A percentile compares a stretch with the other conserved stretches of the same genome.
These are phyloP conservation scores for Colletotrichum sp. DNA, from an alignment of 2,329 filamentous ascomycete species.

Conservation along the genomic window DNA sequence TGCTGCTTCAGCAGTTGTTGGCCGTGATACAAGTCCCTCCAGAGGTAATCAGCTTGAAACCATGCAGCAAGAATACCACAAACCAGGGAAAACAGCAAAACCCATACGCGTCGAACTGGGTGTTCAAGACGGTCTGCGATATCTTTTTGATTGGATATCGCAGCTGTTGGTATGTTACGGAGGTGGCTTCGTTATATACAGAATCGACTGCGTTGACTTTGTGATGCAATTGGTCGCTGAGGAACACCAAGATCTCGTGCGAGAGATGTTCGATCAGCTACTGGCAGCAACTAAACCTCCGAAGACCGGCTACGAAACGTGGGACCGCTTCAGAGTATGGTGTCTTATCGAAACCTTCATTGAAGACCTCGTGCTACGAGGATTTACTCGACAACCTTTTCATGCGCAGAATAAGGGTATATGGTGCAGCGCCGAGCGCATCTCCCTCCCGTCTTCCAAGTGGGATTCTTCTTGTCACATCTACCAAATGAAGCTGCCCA, in stretches of 20 bases:
- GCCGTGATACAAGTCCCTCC: not conserved
- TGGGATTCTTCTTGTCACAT: not conserved
- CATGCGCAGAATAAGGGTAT: not conserved
- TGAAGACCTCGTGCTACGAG: accelerated
- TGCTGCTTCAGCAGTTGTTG: not conserved
- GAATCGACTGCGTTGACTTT: not conserved
- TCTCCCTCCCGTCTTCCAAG: not conserved
- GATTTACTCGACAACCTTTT: not conserved
- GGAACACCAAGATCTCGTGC: not conserved
- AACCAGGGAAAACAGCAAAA: not conserved
- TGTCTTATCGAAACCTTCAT: not conserved
- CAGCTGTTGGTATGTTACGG: not conserved
- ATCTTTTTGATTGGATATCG: not conserved
- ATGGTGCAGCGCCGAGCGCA: not conserved
- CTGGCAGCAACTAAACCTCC: not conserved
- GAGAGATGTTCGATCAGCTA: not conserved
- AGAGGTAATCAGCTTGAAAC: not conserved
- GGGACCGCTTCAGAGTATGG: not conserved
- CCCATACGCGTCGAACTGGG: not conserved
- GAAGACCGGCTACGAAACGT: not conserved
- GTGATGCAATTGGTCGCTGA: not conserved
- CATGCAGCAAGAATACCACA: too few relatives aligned
- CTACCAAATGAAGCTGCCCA: not conserved
- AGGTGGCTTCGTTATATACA: accelerated
- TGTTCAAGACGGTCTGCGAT: not conserved